These are phyloP conservation scores for Epicoccum sorghinum DNA, from an alignment of 2,329 filamentous ascomycete genomes.

Conservation along the genomic window DNA sequence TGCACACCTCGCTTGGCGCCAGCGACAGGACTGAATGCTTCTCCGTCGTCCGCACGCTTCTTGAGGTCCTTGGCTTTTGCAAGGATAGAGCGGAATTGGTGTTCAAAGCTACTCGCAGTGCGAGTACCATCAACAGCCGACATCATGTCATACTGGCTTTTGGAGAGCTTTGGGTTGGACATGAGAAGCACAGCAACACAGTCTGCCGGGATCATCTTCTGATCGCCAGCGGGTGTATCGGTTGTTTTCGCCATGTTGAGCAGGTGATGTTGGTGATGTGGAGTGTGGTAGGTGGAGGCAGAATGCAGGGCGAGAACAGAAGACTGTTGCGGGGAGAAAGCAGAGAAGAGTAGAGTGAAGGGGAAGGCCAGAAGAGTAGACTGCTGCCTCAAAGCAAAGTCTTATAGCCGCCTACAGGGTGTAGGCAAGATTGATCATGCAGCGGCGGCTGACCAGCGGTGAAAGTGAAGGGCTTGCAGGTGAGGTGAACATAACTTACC, in stretches of 20 bases:
- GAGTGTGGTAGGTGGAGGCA: no score
- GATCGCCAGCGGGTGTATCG: conserved; percentile 5
- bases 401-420: conserved; percentile 4
- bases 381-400: not conserved
- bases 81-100: conserved; percentile 32
- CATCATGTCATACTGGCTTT: conserved; percentile 37
- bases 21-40: conserved; percentile 32
- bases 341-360: not conserved
- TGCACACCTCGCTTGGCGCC: conserved; percentile 28
- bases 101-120: conserved; percentile 33
- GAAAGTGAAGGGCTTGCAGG: conserved; percentile 4
- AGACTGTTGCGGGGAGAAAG: not conserved
- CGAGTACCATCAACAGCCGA: conserved; percentile 31
- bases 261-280: not conserved
- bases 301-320: not conserved
- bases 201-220: conserved; percentile 31
- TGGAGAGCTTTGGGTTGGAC: conserved; percentile 25
- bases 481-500: conserved; percentile 18
- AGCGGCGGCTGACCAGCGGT: not conserved
- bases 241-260: conserved; percentile 24
- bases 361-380: not conserved
- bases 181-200: conserved; percentile 33
- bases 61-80: conserved; percentile 39
- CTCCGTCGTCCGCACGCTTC: conserved; percentile 29
- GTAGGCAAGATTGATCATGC: conserved; percentile 1